Base-by-base conservation (phyloP, 805 yeast genomes). In the Saccharomyces paradoxus region DNA sequence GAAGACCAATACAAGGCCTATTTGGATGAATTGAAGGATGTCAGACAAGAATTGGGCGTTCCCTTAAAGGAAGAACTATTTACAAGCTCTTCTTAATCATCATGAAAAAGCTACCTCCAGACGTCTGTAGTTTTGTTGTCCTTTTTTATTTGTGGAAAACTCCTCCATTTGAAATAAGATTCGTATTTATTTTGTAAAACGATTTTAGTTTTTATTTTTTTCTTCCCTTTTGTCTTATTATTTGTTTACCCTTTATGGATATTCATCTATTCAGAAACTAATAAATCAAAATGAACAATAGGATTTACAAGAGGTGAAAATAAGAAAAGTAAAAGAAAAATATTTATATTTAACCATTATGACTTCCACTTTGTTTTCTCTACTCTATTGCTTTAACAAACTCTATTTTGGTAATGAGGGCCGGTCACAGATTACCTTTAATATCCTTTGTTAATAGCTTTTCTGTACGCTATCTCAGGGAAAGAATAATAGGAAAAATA, bases 1-100 rank as follows among this genome's bases (percentile, higher is more conserved):
- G 84, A 82, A 71, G 86, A 86, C 64, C 98, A 94, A 78, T 94
- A 94, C 81, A 81, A 86, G 67, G 97, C 97, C 61, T 94, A 94
- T 81, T 84, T 94, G 65, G 96, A 88, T 58, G 99, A 92, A 75
- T 83, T 94, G 71, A 88, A 88, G 77, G 94, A 83, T 58, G 81
- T 89, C 62, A 89, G 97, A 79, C 80, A 86, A 72, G 96, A 91
- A 74, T 82, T 94, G 67, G 98, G 97, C 64, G 80, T 91, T 71
- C 92, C 92, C 64, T 82, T 91, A 72, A 88, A 88, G 78, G 97
- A 91, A 77, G 96, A 88, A 66, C 80, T 91, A 68, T 90, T 81
- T 75, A 75, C 77, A 59, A 73, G 68, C 61, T 55, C 44, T 37
- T 37, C 44, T 9, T 37, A 21, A 37, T 17, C 3, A 22, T 37